Percentiles rank a stretch among this genome's conserved stretches.
Conservation (phyloP, 306 rosid species). For the Aeschynomene evenia region DNA sequence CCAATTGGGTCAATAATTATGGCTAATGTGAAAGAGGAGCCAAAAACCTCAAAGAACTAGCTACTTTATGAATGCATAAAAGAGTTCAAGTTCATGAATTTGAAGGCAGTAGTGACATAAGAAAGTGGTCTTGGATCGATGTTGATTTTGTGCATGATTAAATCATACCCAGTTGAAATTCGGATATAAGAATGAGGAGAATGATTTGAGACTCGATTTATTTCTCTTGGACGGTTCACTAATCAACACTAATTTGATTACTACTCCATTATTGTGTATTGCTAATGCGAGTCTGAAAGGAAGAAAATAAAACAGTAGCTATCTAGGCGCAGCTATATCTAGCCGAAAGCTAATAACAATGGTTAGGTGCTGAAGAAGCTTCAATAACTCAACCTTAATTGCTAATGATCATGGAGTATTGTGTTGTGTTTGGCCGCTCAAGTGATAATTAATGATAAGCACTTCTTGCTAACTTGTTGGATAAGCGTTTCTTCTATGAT, state of each 20-base stretch:
- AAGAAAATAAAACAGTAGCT: conserved; percentile 4
- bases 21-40: neutral
- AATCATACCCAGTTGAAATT: neutral
- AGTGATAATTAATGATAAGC: neutral
- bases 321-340: neutral
- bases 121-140: neutral
- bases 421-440: too few relatives aligned
- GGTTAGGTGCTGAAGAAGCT: neutral
- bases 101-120: neutral
- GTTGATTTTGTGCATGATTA: neutral
- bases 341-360: neutral
- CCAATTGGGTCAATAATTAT: conserved; percentile 3
- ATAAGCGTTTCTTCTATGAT: conserved; percentile 13
- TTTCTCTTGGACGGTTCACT: neutral
- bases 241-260: neutral
- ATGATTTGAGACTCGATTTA: neutral
- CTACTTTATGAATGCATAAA: neutral
- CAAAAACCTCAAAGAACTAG: too few relatives aligned
- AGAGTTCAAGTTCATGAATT: neutral
- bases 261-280: neutral
- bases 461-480: neutral
- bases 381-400: conserved; percentile 3
- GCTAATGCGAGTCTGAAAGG: neutral
- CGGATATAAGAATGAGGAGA: neutral
- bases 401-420: neutral